phyloP scores from a whole-genome alignment of 495 filamentous ascomycete species.

The Trichoderma virens region DNA sequence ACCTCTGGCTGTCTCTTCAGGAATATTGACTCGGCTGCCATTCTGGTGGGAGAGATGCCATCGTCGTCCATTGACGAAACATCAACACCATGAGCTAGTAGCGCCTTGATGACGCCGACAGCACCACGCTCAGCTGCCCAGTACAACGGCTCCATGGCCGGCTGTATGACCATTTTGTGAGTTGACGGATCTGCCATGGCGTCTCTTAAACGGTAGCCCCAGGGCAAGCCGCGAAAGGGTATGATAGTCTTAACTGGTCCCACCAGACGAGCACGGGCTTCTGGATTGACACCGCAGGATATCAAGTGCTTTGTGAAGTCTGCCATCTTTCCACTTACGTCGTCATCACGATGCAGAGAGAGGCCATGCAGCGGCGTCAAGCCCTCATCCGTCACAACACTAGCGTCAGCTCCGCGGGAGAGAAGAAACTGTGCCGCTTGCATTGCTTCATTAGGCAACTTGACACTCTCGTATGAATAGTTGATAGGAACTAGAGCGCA shows the following conservation, averaged over 20 bases:
- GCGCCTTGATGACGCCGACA: background rate
- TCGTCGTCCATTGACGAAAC: background rate
- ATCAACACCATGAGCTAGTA: background rate
- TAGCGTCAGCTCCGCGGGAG: conserved; percentile 13
- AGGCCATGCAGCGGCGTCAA: conserved; percentile 18
- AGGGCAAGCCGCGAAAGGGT: background rate
- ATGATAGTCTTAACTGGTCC: background rate
- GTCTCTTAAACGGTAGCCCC: background rate
- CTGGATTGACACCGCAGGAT: background rate
- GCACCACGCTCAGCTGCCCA: background rate
- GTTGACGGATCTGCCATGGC: background rate
- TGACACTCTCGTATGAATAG: background rate
- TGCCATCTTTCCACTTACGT: background rate
- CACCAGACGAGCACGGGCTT: background rate
- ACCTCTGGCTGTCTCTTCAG: background rate
- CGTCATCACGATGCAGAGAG: background rate
- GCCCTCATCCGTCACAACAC: conserved; percentile 15
- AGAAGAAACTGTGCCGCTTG: conserved; percentile 11
- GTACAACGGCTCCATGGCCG: background rate
- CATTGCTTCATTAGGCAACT: background rate
- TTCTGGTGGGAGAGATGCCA: background rate
- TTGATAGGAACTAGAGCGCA: conserved; percentile 17
- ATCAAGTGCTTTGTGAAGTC: background rate
- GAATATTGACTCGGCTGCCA: background rate
- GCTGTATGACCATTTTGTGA: background rate